Conservation (phyloP, 208 protist species). For the Angomonas deanei region DNA sequence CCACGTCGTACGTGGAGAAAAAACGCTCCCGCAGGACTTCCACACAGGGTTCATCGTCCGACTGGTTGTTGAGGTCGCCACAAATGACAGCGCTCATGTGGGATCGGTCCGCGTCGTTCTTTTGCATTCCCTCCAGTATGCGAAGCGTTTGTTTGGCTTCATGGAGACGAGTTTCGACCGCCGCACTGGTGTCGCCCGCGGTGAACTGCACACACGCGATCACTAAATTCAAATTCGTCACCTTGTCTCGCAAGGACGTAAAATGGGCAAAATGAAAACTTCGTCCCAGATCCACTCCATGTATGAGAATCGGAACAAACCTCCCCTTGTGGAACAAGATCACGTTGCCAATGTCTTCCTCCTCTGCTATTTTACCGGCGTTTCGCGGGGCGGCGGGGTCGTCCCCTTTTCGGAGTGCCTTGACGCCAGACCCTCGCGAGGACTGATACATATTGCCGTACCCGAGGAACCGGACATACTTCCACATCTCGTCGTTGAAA, state of each 20-base stretch:
- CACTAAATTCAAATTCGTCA: slow-evolving; percentile 78
- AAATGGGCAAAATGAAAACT: slow-evolving; percentile 76
- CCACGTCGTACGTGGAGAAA: slow-evolving; percentile 79
- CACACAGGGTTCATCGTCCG: slow-evolving; percentile 74
- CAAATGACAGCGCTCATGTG: slow-evolving; percentile 59
- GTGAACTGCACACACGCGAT: slow-evolving; percentile 74
- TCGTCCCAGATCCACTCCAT: slow-evolving; percentile 49
- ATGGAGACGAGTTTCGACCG: slow-evolving; percentile 37
- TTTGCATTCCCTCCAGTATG: slow-evolving; percentile 49
- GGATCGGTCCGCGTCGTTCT: slow-evolving; percentile 58
- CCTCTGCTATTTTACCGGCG: slow-evolving; percentile 35
- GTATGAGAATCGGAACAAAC: slow-evolving; percentile 77
- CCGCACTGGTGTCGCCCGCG: slow-evolving; percentile 45
- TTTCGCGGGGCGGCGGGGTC: slow-evolving; percentile 24
- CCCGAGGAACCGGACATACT: slow-evolving; percentile 63
- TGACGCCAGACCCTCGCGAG: slow-evolving; percentile 56
- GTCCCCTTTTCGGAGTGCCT: slow-evolving; percentile 48
- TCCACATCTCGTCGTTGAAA: slow-evolving; percentile 61
- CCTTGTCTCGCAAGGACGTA: slow-evolving; percentile 61
- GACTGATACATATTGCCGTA: slow-evolving; percentile 82
- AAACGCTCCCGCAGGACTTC: slow-evolving; percentile 49
- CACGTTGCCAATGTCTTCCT: slow-evolving; percentile 85
- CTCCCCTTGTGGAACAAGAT: slow-evolving; percentile 83
- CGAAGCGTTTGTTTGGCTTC: slow-evolving; percentile 59
- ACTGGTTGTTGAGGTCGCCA: slow-evolving; percentile 74